Conservation (phyloP, 2,329 filamentous ascomycete species). For the Hypocreales sp. region DNA sequence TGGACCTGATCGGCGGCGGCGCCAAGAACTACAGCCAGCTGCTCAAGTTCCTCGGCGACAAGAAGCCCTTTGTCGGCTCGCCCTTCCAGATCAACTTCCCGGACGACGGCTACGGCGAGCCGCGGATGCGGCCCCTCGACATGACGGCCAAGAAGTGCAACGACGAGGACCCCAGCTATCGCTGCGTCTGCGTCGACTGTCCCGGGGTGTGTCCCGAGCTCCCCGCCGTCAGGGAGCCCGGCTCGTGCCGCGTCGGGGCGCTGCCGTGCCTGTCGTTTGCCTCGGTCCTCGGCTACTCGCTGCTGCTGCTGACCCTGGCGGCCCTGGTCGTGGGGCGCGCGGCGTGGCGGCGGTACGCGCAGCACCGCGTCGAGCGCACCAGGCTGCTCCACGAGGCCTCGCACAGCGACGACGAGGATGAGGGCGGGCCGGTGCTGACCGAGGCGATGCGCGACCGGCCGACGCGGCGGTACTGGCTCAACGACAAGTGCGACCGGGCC, state of each 20-base stretch:
- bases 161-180: conserved; percentile 68
- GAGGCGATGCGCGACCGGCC: conserved; percentile 66
- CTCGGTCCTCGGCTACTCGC: conserved; percentile 72
- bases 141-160: conserved; percentile 78
- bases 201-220: conserved; percentile 71
- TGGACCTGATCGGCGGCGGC: conserved; percentile 90
- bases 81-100: conserved; percentile 98
- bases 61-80: conserved; percentile 69
- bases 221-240: conserved; percentile 53
- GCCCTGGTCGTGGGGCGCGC: conserved; percentile 57
- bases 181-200: conserved; percentile 90
- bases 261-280: conserved; percentile 91
- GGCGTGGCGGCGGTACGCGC: conserved; percentile 57
- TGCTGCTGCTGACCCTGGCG: conserved; percentile 54
- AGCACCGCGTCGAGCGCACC: conserved; percentile 66
- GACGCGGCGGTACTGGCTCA: conserved; percentile 66
- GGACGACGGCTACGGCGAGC: conserved; percentile 40
- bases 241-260: conserved; percentile 67
- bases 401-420: conserved; percentile 85
- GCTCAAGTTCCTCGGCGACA: conserved; percentile 82
- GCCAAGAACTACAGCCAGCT: conserved; percentile 81
- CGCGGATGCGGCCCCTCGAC: conserved; percentile 55
- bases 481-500: conserved; percentile 62
- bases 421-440: conserved; percentile 62
- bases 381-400: conserved; percentile 71